A percentile compares a stretch with the other conserved stretches of the same genome.
phyloP scores from a whole-genome alignment of 257 asterid species.

The Salvia splendens region DNA sequence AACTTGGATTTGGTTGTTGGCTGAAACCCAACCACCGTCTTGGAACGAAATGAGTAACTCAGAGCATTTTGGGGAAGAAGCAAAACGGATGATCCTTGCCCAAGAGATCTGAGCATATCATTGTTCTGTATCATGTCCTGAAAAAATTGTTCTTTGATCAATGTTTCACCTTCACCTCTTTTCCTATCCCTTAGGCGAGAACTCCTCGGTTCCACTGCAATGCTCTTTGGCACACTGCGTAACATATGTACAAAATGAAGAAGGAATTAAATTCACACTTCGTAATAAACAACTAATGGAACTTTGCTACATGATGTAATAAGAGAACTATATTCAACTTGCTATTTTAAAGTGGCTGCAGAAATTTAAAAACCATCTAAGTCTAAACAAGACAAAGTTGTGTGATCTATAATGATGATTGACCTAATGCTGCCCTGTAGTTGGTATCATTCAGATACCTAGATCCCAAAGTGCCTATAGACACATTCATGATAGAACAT shows the following conservation, averaged over 20 bases:
- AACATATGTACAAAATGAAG: slow-evolving; percentile 29
- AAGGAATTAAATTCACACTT: slow-evolving; percentile 28
- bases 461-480: not conserved
- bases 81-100: slow-evolving; percentile 75
- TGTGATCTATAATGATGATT: not conserved
- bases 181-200: slow-evolving; percentile 83
- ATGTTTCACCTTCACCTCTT: slow-evolving; percentile 83
- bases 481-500: no score
- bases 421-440: slow-evolving; percentile 6
- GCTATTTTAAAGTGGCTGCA: not conserved
- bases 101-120: slow-evolving; percentile 63
- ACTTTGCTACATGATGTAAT: not conserved
- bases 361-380: not conserved
- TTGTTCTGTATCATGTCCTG: slow-evolving; percentile 80
- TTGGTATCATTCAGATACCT: not conserved
- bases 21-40: slow-evolving; percentile 45
- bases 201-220: slow-evolving; percentile 75
- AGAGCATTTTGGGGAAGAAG: slow-evolving; percentile 69
- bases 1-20: slow-evolving; percentile 45
- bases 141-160: slow-evolving; percentile 77
- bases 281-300: not conserved
- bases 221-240: slow-evolving; percentile 64
- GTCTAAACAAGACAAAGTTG: not conserved
- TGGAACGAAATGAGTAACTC: slow-evolving; percentile 39
- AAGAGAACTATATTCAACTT: slow-evolving; percentile 12